Percentiles rank a stretch among this genome's conserved stretches.
phyloP scores from a whole-genome alignment of 2,329 filamentous ascomycete genomes.

The Parafenestella ontariensis region DNA sequence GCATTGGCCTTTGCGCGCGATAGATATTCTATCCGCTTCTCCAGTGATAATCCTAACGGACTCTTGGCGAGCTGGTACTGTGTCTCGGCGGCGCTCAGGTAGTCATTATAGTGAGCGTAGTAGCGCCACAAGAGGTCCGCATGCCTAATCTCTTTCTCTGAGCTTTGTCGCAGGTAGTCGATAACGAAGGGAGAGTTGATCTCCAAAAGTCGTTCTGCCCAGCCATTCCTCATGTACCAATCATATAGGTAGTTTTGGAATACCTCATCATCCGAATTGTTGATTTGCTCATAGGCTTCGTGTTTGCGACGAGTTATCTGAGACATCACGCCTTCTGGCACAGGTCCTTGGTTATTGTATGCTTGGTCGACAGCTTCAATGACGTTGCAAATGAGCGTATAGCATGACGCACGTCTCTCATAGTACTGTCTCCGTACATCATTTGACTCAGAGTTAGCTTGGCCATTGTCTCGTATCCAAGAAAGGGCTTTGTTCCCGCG shows the following conservation, averaged over 20 bases:
- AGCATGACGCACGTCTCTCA: slow-evolving; percentile 76
- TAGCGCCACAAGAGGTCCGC: slow-evolving; percentile 94
- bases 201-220: slow-evolving; percentile 83
- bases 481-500: slow-evolving; percentile 83
- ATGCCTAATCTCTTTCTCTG: slow-evolving; percentile 73
- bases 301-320: slow-evolving; percentile 77
- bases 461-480: slow-evolving; percentile 87
- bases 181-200: slow-evolving; percentile 87
- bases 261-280: slow-evolving; percentile 86
- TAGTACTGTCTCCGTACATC: slow-evolving; percentile 75
- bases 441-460: slow-evolving; percentile 68
- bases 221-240: slow-evolving; percentile 89
- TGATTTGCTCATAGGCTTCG: slow-evolving; percentile 91
- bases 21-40: slow-evolving; percentile 86
- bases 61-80: slow-evolving; percentile 85
- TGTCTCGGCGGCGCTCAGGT: slow-evolving; percentile 85
- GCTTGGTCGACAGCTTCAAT: slow-evolving; percentile 78
- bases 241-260: slow-evolving; percentile 98
- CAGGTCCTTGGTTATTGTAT: slow-evolving; percentile 71
- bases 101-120: slow-evolving; percentile 83
- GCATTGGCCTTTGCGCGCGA: slow-evolving; percentile 92
- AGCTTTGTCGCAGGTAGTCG: slow-evolving; percentile 81
- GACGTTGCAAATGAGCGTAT: slow-evolving; percentile 85
- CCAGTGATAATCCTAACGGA: slow-evolving; percentile 79
- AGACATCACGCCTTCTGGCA: slow-evolving; percentile 79